Evolutionary conservation across 2,329 filamentous ascomycete genomes (phyloP), one percentile per base, ranked within the genome.

Genomic region (Thyridium curvatum): DNA sequence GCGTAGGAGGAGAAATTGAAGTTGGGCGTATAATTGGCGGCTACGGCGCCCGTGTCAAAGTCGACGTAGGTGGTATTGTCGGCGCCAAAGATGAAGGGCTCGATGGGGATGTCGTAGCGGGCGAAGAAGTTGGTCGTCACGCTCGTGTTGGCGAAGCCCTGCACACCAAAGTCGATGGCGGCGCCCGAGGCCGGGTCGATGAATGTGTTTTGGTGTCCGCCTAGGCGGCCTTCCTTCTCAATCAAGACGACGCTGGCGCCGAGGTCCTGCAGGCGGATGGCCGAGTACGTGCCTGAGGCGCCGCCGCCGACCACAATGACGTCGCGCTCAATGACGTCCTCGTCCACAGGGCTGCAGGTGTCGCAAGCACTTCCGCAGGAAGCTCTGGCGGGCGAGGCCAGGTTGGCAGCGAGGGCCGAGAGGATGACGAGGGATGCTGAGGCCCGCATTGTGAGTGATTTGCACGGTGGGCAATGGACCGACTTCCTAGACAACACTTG

Each of bases 41-140:
- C n/a, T n/a, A n/a, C n/a, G 7, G 43, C 31, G 8, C 44, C 50
- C 2, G 52, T 46, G 17, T 56, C 46, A 18, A 59, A 55, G 40
- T 66, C 50, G 21, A 52, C 46, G 39, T 54, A 61, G 8, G 52
- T 52, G 38, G 57, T 48, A n/a, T n/a, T n/a, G n/a, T 26, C 21
- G n/a, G 61, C 58, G 29, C 59, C 60, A 29, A 53, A 59, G 42
- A 62, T 53, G 37, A 53, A 53, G 1, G 50, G 31, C 0, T 35
- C 21, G 21, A 10, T 26, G 6, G 21, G 6, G 10, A 26, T 26
- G 6, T 10, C 21, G 10, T 10, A 26, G 10, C 21, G 21, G 21
- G 6, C 21, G 21, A 26, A 26, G 21, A 6, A 26, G 46, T 69
- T 73, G 3, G 68, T 73, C 15, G 69, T 51, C 3, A 64, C 63